Evolutionary conservation across 179 eudicot species (phyloP), one percentile per base, ranked within the genome.

Genomic region (Pouteria campechiana): DNA sequence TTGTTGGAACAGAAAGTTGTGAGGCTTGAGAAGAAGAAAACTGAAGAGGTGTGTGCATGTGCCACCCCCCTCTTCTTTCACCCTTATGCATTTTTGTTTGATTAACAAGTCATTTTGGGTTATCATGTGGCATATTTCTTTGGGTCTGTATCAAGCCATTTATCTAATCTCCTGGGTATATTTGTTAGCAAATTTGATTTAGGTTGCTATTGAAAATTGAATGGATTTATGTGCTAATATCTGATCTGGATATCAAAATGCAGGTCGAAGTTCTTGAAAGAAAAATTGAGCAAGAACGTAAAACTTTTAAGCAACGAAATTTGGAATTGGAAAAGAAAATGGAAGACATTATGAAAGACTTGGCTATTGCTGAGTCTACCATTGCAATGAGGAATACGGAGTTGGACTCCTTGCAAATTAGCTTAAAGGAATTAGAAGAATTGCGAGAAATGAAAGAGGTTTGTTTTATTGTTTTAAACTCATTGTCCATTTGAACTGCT

Each of bases 401-500:
- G 35, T 48, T 92, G 44, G 60, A 77, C 15, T 35, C 61, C 14
- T 27, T 80, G 49, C 89, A 81, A 37, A 62, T 32, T 64, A 78
- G 72, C 70, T 52, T 83, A 17, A 83, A 72, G 55, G 99, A 93
- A 51, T 51, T 88, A 19, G 99, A 83, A 45, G 99, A 92, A 23
- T 52, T 92, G 6, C 67, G 96, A 61, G 99, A 92, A 65, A 83
- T 92, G 93, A 92, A 88, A 63, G 93, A 93, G 73, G 99, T 92
- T n/a, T n/a, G n/a, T n/a, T n/a, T n/a, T n/a, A n/a, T n/a, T n/a
- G n/a, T n/a, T n/a, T n/a, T n/a, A n/a, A n/a, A 54, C 29, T 51
- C 21, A 16, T 13, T 31, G 3, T 6, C n/a, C n/a, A n/a, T n/a
- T n/a, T n/a, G n/a, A n/a, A n/a, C n/a, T n/a, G n/a, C n/a, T n/a